Evolutionary conservation across 768 basidiomycete genomes (phyloP), one percentile per base, ranked within the genome.

Genomic region (Phylloporus sp.): DNA sequence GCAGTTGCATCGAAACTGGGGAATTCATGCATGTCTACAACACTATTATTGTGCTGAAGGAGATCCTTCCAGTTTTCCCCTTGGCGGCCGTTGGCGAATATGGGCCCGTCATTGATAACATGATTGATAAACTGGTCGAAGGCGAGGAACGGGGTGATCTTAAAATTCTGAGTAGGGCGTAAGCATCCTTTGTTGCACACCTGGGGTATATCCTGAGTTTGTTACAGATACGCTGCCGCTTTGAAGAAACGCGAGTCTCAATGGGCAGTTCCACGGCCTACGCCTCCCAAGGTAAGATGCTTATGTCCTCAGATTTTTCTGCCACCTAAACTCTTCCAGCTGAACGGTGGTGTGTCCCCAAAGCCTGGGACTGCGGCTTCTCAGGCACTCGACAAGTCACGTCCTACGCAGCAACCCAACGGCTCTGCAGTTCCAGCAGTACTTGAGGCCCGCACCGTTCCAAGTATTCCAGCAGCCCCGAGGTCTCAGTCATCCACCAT

Each of bases 11-110:
- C 54, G 80, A 85, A 61, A 87, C 93, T 2, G 82, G 81, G 45
- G 95, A 95, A 62, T 98, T 95, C 67, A 95, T 97, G 89, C 93
- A 93, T 61, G 90, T 97, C 48, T 95, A 95, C 70, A 99, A 99
- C 64, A 80, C 91, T n/a, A 89, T 98, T 69, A 82, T 95, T 34
- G 85, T 99, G 26, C 76, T 97, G 56, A 91, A 94, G 63, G 91
- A 97, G 67, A 82, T 97, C 20, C 77, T 94, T 27, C 86, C 90
- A 1, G 86, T 91, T 45, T 97, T 97, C 71, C 95, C 95, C 24
- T 64, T 88, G 10, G 79, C 82, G 16, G 71, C 80, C 11, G 80
- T 85, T 29, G 71, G 72, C 39, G 79, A 76, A 48, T 73, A 75
- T 24, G 89, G 86, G 12, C 61, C 72, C 10, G 70, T 68, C 35